phyloP scores from a whole-genome alignment of 2,329 filamentous ascomycete genomes.

The Fusarium sterilihyphosum region DNA sequence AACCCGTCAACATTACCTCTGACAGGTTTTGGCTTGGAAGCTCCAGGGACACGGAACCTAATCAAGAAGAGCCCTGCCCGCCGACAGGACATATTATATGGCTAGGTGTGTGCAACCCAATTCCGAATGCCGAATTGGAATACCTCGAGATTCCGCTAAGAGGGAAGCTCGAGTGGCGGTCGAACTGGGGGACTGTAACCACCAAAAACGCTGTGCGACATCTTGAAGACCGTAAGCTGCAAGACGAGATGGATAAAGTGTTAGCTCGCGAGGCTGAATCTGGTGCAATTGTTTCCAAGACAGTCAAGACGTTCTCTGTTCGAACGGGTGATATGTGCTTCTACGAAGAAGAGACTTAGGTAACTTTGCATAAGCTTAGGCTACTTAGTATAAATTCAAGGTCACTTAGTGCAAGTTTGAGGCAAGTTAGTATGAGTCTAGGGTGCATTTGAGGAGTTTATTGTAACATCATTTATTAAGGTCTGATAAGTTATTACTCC shows the following conservation, averaged over 20 bases:
- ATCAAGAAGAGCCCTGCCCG: too few species aligned
- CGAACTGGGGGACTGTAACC: fast-evolving
- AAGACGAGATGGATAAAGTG: background rate
- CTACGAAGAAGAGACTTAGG: background rate
- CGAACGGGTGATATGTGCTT: background rate
- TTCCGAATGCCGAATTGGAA: too few species aligned
- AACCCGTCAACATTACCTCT: background rate
- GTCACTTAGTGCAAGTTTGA: fast-evolving
- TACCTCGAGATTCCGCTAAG: background rate
- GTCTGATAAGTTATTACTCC: too few species aligned
- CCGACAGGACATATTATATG: background rate
- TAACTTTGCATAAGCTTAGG: background rate
- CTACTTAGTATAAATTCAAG: background rate
- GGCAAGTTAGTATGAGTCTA: too few species aligned
- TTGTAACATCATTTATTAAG: too few species aligned
- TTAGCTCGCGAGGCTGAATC: background rate
- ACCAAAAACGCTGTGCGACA: background rate
- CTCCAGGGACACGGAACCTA: too few species aligned
- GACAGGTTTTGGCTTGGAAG: background rate
- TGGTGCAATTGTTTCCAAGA: background rate
- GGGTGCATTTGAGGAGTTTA: too few species aligned
- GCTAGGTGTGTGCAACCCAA: background rate
- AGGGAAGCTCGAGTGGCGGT: background rate
- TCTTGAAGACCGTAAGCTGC: background rate
- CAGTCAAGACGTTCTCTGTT: background rate